phyloP scores from a whole-genome alignment of 106 monocot species.

The Triglochin maritima region DNA sequence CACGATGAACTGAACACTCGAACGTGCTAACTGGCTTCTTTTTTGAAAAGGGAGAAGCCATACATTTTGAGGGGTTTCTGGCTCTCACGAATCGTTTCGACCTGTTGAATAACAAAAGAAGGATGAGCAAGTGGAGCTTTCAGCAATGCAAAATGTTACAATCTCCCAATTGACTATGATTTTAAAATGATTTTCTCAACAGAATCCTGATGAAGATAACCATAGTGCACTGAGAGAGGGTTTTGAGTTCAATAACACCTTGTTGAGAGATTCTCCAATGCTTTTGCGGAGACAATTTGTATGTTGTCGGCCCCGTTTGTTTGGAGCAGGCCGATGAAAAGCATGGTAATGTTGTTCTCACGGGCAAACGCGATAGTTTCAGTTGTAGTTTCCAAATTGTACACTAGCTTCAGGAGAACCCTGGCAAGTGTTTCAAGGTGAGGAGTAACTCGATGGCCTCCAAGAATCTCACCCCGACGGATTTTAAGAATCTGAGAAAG shows the following conservation, averaged over 20 bases:
- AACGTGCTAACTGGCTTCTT: conserved; percentile 26
- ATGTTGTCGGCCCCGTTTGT: conserved; percentile 61
- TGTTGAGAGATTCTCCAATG: conserved; percentile 45
- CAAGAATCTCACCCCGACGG: conserved; percentile 43
- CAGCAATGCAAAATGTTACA: too few relatives aligned
- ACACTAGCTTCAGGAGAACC: conserved; percentile 61
- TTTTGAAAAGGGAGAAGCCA: conserved; percentile 17
- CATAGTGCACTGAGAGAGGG: too few relatives aligned
- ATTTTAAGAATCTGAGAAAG: conserved; percentile 40
- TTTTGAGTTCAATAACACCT: too few relatives aligned
- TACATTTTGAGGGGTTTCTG: not conserved
- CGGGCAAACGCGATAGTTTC: conserved; percentile 28
- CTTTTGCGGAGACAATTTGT: conserved; percentile 47
- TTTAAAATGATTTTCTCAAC: too few relatives aligned
- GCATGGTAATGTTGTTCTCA: conserved; percentile 42
- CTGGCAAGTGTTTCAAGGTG: conserved; percentile 64
- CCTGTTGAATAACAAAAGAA: conserved; percentile 4
- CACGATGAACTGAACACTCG: conserved; percentile 49
- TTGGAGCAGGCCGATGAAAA: conserved; percentile 63
- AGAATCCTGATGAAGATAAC: too few relatives aligned
- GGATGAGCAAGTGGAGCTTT: too few relatives aligned
- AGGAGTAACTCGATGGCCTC: conserved; percentile 38
- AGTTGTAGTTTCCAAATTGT: conserved; percentile 31
- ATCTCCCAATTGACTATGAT: too few relatives aligned
- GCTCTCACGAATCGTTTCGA: conserved; percentile 33